Evolutionary conservation across 306 rosid genomes (phyloP), one percentile per base, ranked within the genome.

Genomic region (Datisca glomerata): DNA sequence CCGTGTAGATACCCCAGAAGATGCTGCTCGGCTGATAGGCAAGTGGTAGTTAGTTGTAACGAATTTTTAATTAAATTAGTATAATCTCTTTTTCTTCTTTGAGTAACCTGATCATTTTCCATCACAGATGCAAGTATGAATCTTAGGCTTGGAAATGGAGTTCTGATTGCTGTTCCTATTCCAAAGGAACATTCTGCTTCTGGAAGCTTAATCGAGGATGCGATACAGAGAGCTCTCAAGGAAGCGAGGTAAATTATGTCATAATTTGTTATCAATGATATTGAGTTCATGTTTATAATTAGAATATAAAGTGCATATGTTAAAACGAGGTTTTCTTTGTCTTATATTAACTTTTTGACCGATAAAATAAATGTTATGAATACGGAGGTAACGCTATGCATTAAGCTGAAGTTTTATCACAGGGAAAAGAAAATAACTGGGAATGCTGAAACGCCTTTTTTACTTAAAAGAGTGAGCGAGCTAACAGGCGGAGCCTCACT

Each of bases 401-500:
- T 51, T 36, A 36, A 19, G 33, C 21, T 20, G 48, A 40, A 45
- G 12, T 46, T 17, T 39, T 7, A 18, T 41, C 42, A 36, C 48
- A 86, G 94, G 76, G 94, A 76, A 42, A 71, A 67, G 25, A 82
- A 69, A 47, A 67, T 83, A 56, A 55, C 70, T 20, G 97, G 97
- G 51, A 82, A 72, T 69, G 80, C 78, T 4, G 80, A 68, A 68
- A 82, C 94, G 52, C 96, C 96, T 37, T 82, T 82, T 80, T 65
- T 87, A 59, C 97, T 87, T 53, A 76, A 69, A 15, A 69, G 73
- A 55, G 76, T 87, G 52, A 83, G 53, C 46, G 89, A 79, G 15
- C 75, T 87, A 23, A 82, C 94, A 1, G 82, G 93, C 38, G 97
- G 93, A 43, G 82, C 78, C 45, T 87, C 97, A 18, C 85, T 87